phyloP scores from a whole-genome alignment of 2,329 filamentous ascomycete genomes.

The Basipetospora sp. region DNA sequence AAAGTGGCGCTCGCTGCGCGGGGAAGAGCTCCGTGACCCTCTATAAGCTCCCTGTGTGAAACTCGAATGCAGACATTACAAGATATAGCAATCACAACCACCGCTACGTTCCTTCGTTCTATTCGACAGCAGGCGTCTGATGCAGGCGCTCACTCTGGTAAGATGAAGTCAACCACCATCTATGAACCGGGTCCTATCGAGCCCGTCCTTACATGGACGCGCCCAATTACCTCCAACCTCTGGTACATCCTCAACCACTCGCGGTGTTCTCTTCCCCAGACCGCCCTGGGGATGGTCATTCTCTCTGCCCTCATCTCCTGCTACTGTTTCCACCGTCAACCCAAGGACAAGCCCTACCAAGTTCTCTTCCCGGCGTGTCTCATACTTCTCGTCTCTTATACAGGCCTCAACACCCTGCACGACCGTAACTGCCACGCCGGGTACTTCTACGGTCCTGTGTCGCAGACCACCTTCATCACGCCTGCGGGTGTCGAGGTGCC shows the following conservation, averaged over 20 bases:
- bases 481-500: conserved; percentile 3
- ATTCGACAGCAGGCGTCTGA: no score
- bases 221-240: neutral
- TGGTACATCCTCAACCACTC: neutral
- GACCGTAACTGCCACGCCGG: neutral
- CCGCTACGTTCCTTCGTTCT: no score
- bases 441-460: conserved; percentile 1
- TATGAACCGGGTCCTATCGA: no score
- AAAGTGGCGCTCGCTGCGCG: no score
- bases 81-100: no score
- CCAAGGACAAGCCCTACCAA: neutral
- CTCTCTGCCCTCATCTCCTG: neutral
- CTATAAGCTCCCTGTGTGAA: no score
- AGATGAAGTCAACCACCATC: no score
- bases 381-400: neutral
- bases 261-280: neutral
- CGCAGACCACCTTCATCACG: conserved; percentile 3
- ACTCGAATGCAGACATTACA: no score
- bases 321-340: neutral
- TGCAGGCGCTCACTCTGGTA: no score
- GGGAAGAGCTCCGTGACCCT: no score
- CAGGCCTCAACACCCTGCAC: neutral
- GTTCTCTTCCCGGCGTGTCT: neutral
- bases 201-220: no score
- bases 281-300: neutral